Percentiles rank a stretch among this genome's conserved stretches.
Evolutionary conservation across 2,329 filamentous ascomycete species (phyloP).

Genomic region (Fusarium sp.): DNA sequence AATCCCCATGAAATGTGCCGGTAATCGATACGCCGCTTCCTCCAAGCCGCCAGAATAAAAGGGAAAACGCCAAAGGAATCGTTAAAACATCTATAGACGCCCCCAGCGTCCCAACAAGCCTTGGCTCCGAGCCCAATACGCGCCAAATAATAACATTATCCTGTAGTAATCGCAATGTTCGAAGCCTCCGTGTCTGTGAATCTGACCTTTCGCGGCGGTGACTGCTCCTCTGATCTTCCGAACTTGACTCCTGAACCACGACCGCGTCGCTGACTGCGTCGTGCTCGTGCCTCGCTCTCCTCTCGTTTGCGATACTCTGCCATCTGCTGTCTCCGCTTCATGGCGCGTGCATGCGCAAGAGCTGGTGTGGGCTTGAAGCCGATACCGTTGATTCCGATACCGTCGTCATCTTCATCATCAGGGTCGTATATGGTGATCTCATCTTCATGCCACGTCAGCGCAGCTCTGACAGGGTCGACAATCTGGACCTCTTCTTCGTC

Average conservation of each 20-base stretch:
- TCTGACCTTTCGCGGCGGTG: conserved; percentile 50
- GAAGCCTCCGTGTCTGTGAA: conserved; percentile 56
- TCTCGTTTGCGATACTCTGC: conserved; percentile 71
- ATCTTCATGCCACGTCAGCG: conserved; percentile 75
- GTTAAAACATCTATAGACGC: conserved; percentile 5
- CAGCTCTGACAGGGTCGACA: conserved; percentile 66
- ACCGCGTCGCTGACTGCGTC: conserved; percentile 64
- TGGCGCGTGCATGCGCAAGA: conserved; percentile 66
- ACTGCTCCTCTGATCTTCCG: conserved; percentile 41
- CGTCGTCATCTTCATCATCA: conserved; percentile 74
- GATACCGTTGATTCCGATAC: conserved; percentile 74
- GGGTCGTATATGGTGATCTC: conserved; percentile 76
- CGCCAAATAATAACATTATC: conserved; percentile 36
- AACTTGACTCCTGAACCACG: conserved; percentile 46
- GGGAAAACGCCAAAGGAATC: conserved; percentile 28
- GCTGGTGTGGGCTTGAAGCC: conserved; percentile 74
- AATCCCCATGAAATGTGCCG: conserved; percentile 9
- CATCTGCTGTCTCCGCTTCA: conserved; percentile 70
- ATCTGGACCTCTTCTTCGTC: conserved; percentile 53
- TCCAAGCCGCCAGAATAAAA: conserved; percentile 8
- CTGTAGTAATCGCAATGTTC: conserved; percentile 48
- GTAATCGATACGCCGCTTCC: conserved; percentile 1
- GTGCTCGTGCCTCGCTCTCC: conserved; percentile 68
- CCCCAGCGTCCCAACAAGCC: neutral
- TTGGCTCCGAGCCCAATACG: neutral